Percentiles rank a stretch among this genome's conserved stretches.
Conservation (phyloP, 169 alveolate genomes). For the Plasmodium fragile region DNA sequence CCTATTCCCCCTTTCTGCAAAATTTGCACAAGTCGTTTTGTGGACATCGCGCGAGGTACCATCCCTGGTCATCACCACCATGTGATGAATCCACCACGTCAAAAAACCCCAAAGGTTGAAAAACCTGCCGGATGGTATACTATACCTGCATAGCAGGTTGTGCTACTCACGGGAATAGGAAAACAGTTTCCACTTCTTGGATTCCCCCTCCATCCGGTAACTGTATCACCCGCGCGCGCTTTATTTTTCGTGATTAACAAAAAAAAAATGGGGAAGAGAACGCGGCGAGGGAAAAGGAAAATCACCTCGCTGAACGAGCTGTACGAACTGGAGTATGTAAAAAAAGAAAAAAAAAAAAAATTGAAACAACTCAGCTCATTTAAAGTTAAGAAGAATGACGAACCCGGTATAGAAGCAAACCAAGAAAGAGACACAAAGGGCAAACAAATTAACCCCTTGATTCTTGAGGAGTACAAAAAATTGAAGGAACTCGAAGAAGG, state of each 20-base stretch:
- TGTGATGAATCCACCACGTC: not conserved
- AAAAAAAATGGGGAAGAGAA: constrained; percentile 2
- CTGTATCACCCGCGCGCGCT: not conserved
- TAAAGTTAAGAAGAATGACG: constrained; percentile 9
- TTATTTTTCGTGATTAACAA: not conserved
- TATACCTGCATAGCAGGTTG: not conserved
- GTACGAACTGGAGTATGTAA: constrained; percentile 76
- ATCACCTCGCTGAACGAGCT: constrained; percentile 60
- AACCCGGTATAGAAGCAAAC: not conserved
- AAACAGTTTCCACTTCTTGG: not conserved
- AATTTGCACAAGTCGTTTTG: not conserved
- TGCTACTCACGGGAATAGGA: not conserved
- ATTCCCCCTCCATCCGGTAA: not conserved
- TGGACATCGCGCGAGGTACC: not conserved
- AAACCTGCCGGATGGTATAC: not conserved
- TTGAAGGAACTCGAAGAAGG: constrained; percentile 13
- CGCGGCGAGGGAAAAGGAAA: not conserved
- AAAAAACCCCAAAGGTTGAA: not conserved
- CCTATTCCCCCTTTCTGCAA: not conserved
- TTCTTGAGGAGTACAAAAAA: constrained; percentile 8
- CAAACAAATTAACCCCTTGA: constrained; percentile 3
- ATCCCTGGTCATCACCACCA: not conserved
- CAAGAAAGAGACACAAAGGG: constrained; percentile 5
- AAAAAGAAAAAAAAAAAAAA: constrained; percentile 69
- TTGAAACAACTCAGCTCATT: constrained; percentile 33